A percentile compares a stretch with the other conserved stretches of the same genome.
phyloP scores from a whole-genome alignment of 2,329 filamentous ascomycete genomes.

The Stemphylium lycopersici region DNA sequence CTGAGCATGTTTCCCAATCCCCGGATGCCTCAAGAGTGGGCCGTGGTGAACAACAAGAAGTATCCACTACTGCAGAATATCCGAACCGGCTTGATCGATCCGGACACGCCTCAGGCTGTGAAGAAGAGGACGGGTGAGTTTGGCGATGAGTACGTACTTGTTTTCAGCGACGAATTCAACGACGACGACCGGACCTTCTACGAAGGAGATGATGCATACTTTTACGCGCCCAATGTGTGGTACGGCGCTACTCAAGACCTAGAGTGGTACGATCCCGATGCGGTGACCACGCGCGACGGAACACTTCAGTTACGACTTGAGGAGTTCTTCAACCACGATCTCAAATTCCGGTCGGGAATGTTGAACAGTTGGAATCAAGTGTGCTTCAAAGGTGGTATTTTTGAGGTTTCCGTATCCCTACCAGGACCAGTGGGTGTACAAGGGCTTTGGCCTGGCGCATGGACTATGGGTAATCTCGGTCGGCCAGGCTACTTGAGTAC shows the following conservation, averaged over 20 bases:
- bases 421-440: slow-evolving; percentile 58
- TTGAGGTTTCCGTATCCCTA: slow-evolving; percentile 60
- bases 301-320: slow-evolving; percentile 56
- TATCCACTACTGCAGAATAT: slow-evolving; percentile 59
- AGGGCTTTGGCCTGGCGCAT: slow-evolving; percentile 61
- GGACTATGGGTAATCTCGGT: slow-evolving; percentile 62
- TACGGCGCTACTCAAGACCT: slow-evolving; percentile 60
- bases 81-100: slow-evolving; percentile 57
- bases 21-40: slow-evolving; percentile 48
- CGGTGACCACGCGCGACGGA: slow-evolving; percentile 57
- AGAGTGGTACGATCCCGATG: slow-evolving; percentile 61
- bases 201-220: slow-evolving; percentile 63
- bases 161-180: slow-evolving; percentile 65
- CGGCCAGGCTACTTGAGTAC: slow-evolving; percentile 59
- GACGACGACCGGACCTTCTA: slow-evolving; percentile 60
- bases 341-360: slow-evolving; percentile 59
- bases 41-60: slow-evolving; percentile 54
- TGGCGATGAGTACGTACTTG: slow-evolving; percentile 55
- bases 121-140: slow-evolving; percentile 55
- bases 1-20: slow-evolving; percentile 48
- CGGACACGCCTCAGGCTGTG: slow-evolving; percentile 56
- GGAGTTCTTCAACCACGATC: slow-evolving; percentile 53
- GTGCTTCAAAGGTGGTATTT: slow-evolving; percentile 61
- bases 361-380: slow-evolving; percentile 61
- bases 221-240: slow-evolving; percentile 60